These are phyloP conservation scores for Fabrea salina DNA, from an alignment of 169 alveolate species.

Conservation along the genomic window DNA sequence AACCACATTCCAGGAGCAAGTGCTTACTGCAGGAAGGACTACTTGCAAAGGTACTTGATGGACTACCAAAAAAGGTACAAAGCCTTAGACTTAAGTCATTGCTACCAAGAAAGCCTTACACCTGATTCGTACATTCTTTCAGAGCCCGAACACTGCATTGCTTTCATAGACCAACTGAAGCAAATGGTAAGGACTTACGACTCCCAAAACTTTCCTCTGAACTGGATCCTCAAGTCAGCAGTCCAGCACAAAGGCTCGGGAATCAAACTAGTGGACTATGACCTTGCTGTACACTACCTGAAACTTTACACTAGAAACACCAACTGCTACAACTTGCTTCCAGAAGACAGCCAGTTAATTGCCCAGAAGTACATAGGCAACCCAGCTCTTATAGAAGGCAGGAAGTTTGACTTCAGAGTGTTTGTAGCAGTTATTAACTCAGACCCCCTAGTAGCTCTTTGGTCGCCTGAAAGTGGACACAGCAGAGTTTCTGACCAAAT, in stretches of 20 bases:
- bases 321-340: not conserved
- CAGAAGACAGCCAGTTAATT: not conserved
- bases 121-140: not conserved
- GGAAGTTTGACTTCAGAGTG: slow-evolving; percentile 29
- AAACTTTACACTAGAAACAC: not conserved
- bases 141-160: slow-evolving; percentile 8
- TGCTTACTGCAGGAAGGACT: slow-evolving; percentile 31
- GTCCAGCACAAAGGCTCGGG: slow-evolving; percentile 31
- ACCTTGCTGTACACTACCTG: not conserved
- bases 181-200: not conserved
- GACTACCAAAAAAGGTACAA: slow-evolving; percentile 20
- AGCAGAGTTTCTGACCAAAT: slow-evolving; percentile 30
- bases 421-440: not conserved
- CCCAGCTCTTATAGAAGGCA: slow-evolving; percentile 32
- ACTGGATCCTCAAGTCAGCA: slow-evolving; percentile 11
- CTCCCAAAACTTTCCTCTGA: not conserved
- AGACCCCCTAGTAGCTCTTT: slow-evolving; percentile 20
- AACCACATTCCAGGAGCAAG: slow-evolving; percentile 37
- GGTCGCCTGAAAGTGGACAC: slow-evolving; percentile 33
- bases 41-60: not conserved
- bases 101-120: not conserved
- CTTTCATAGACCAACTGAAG: not conserved
- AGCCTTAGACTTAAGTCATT: not conserved
- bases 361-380: slow-evolving; percentile 13
- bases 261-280: not conserved